Evolutionary conservation across 2,329 filamentous ascomycete genomes (phyloP).

Genomic region (Fusarium cicatricum): DNA sequence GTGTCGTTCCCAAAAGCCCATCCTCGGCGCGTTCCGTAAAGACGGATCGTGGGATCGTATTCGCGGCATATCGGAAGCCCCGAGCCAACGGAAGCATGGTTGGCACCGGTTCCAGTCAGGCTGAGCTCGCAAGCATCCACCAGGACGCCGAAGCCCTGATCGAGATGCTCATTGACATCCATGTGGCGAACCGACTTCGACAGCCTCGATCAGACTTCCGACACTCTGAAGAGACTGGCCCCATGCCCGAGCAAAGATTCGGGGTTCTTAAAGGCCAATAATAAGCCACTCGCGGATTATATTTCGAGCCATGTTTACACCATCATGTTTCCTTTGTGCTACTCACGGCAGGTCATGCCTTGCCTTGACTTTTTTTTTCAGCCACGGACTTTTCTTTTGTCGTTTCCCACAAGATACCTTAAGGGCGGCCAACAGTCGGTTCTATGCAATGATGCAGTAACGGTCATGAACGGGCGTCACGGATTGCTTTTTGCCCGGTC

Average conservation of each 20-base stretch:
- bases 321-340: constrained; percentile 16
- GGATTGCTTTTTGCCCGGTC: constrained; percentile 24
- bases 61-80: constrained; percentile 63
- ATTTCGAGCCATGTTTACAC: constrained; percentile 15
- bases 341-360: constrained; percentile 5
- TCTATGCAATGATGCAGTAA: constrained; percentile 34
- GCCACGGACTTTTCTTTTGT: constrained; percentile 14
- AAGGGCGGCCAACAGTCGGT: constrained; percentile 31
- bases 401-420: constrained; percentile 44
- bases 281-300: not conserved
- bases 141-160: constrained; percentile 62
- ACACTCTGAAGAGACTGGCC: constrained; percentile 49
- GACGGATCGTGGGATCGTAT: constrained; percentile 62
- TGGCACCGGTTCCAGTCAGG: constrained; percentile 46
- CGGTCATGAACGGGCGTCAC: constrained; percentile 42
- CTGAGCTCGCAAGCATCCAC: constrained; percentile 57
- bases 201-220: constrained; percentile 39
- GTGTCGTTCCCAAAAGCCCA: constrained; percentile 38
- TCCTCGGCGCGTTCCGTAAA: constrained; percentile 34
- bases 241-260: constrained; percentile 46
- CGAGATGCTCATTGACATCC: constrained; percentile 61
- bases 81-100: constrained; percentile 48
- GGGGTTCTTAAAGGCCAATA: not conserved
- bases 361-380: constrained; percentile 3
- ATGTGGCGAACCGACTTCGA: constrained; percentile 51